Conservation (phyloP, 2,329 filamentous ascomycete genomes). For the Teratosphaeria pseudoeucalypti region DNA sequence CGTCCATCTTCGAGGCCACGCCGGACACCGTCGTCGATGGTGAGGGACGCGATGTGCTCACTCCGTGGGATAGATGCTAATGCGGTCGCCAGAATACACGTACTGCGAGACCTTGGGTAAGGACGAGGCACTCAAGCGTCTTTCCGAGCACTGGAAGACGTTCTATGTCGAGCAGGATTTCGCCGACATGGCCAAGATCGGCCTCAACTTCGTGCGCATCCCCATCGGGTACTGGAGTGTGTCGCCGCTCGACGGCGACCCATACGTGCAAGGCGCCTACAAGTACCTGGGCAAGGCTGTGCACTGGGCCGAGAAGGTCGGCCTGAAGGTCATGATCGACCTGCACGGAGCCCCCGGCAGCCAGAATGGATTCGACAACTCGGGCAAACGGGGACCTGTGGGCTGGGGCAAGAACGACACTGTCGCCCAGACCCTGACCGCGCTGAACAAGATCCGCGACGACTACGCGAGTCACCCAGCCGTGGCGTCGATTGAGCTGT, state of each 20-base stretch:
- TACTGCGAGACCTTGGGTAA: conserved; percentile 36
- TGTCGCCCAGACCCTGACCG: conserved; percentile 30
- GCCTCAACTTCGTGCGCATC: conserved; percentile 36
- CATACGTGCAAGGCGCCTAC: conserved; percentile 39
- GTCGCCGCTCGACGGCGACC: conserved; percentile 40
- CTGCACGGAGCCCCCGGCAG: conserved; percentile 55
- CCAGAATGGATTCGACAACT: conserved; percentile 61
- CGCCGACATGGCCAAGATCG: conserved; percentile 27
- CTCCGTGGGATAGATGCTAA: background rate
- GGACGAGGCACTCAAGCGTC: conserved; percentile 31
- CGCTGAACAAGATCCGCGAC: conserved; percentile 38
- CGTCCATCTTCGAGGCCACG: conserved; percentile 45
- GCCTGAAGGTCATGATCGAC: conserved; percentile 57
- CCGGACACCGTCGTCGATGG: conserved; percentile 43
- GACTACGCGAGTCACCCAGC: conserved; percentile 35
- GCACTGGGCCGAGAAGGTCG: conserved; percentile 44
- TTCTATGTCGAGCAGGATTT: conserved; percentile 35
- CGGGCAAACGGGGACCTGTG: conserved; percentile 42
- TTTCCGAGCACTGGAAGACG: conserved; percentile 27
- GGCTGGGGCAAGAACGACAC: conserved; percentile 36
- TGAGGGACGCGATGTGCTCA: conserved; percentile 2
- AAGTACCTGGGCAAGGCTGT: conserved; percentile 38
- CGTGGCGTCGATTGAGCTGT: conserved; percentile 36
- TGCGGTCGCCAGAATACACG: conserved; percentile 18
- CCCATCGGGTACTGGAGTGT: conserved; percentile 47